These are phyloP conservation scores for Plasmodium chabaudi DNA, from an alignment of 169 alveolate species.

Conservation along the genomic window DNA sequence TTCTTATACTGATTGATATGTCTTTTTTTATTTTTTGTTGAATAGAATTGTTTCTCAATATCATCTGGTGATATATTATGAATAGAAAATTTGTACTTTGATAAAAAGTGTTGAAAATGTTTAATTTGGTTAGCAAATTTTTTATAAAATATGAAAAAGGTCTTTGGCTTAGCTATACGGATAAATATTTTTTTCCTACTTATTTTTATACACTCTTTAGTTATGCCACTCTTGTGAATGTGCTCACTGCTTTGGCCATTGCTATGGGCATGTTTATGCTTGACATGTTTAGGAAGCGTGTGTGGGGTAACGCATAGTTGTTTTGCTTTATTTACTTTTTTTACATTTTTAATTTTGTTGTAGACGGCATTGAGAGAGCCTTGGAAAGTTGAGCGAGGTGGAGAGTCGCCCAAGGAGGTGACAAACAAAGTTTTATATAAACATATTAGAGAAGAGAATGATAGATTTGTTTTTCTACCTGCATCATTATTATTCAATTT, in stretches of 20 bases:
- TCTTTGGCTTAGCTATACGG: neutral
- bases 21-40: neutral
- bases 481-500: neutral
- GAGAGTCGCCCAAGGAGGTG: no score
- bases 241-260: neutral
- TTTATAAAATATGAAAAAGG: slow-evolving; percentile 14
- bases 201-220: neutral
- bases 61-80: slow-evolving; percentile 28
- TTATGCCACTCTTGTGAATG: neutral
- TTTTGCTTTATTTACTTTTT: neutral
- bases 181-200: neutral
- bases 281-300: no score
- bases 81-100: slow-evolving; percentile 4
- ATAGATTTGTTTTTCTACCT: slow-evolving; percentile 1
- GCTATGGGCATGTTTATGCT: neutral
- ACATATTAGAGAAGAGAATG: slow-evolving; percentile 15
- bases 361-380: no score
- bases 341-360: neutral
- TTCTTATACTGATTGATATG: neutral
- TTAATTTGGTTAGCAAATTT: slow-evolving; percentile 2
- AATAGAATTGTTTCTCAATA: slow-evolving; percentile 51
- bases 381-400: no score
- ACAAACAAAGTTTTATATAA: neutral
- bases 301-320: no score
- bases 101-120: slow-evolving; percentile 19